Conservation (phyloP, 2,329 filamentous ascomycete genomes). For the Claviceps africana region DNA sequence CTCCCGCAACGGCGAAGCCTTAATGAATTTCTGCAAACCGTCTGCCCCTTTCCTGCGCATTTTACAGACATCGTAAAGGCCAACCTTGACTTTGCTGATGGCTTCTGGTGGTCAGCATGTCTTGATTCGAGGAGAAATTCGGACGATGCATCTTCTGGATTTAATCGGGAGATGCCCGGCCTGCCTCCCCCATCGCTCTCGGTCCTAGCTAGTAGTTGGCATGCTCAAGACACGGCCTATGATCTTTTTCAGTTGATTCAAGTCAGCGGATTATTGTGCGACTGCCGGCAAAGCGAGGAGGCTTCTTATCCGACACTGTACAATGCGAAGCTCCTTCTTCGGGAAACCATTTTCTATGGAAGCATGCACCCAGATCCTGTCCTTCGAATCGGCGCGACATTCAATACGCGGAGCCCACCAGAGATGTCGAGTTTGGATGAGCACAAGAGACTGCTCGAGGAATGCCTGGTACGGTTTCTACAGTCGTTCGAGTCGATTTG, state of each 20-base stretch:
- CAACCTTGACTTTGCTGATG: conserved; percentile 39
- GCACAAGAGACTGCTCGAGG: conserved; percentile 33
- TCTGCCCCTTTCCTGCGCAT: conserved; percentile 28
- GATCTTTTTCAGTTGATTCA: conserved; percentile 39
- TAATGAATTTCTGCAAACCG: conserved; percentile 36
- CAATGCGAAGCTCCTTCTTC: conserved; percentile 39
- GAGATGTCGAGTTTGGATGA: conserved; percentile 34
- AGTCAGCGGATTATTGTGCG: conserved; percentile 34
- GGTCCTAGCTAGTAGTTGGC: conserved; percentile 38
- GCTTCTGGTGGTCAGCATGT: conserved; percentile 45
- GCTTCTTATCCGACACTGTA: conserved; percentile 35
- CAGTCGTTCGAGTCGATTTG: conserved; percentile 31
- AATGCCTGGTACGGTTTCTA: conserved; percentile 37
- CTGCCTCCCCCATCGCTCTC: conserved; percentile 34
- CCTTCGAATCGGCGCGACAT: conserved; percentile 20
- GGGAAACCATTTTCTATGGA: conserved; percentile 41
- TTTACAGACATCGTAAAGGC: conserved; percentile 27
- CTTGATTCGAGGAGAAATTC: conserved; percentile 19
- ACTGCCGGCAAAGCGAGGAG: conserved; percentile 33
- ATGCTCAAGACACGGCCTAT: conserved; percentile 32
- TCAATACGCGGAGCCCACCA: conserved; percentile 11
- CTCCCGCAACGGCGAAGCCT: conserved; percentile 33
- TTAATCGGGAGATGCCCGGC: conserved; percentile 20
- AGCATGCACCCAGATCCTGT: conserved; percentile 33
- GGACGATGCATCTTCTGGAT: conserved; percentile 7